Percentiles rank a stretch among this genome's conserved stretches.
Conservation (phyloP, 2,329 filamentous ascomycete species). For the Penicillium sp. region DNA sequence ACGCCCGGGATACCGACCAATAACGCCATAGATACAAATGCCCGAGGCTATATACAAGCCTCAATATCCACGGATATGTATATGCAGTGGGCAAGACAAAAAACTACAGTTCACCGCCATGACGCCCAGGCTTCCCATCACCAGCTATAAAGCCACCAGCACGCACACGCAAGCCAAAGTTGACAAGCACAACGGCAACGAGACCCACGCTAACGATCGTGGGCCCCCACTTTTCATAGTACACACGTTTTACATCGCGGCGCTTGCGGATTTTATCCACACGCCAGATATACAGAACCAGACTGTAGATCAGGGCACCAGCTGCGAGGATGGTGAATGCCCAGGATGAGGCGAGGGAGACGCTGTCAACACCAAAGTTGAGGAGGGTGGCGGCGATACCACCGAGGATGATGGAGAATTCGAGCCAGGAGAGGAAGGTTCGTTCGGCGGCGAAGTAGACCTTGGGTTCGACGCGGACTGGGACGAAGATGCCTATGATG, state of each 20-base stretch:
- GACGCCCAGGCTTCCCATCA: conserved; percentile 8
- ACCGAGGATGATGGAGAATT: conserved; percentile 92
- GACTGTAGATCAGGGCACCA: conserved; percentile 72
- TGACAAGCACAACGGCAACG: conserved; percentile 68
- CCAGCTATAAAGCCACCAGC: conserved; percentile 39
- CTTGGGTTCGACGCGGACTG: conserved; percentile 92
- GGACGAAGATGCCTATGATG: conserved; percentile 77
- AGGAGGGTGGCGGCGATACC: conserved; percentile 78
- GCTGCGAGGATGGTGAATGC: conserved; percentile 80
- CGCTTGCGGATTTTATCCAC: conserved; percentile 78
- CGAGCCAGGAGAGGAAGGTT: conserved; percentile 94
- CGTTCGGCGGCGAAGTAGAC: conserved; percentile 95
- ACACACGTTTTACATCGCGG: conserved; percentile 67
- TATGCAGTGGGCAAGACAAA: not conserved
- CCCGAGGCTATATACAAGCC: not conserved
- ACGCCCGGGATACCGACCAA: not conserved
- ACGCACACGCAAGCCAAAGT: conserved; percentile 73
- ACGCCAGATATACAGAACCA: conserved; percentile 81
- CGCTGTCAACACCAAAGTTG: conserved; percentile 64
- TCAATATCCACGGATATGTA: too few relatives aligned
- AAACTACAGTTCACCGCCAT: conserved; percentile 16
- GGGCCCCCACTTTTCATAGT: conserved; percentile 86
- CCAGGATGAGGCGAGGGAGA: conserved; percentile 66
- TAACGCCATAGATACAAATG: not conserved
- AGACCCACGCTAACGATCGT: conserved; percentile 69